Conservation (phyloP, 345 rosid genomes). For the Dovyalis caffra region DNA sequence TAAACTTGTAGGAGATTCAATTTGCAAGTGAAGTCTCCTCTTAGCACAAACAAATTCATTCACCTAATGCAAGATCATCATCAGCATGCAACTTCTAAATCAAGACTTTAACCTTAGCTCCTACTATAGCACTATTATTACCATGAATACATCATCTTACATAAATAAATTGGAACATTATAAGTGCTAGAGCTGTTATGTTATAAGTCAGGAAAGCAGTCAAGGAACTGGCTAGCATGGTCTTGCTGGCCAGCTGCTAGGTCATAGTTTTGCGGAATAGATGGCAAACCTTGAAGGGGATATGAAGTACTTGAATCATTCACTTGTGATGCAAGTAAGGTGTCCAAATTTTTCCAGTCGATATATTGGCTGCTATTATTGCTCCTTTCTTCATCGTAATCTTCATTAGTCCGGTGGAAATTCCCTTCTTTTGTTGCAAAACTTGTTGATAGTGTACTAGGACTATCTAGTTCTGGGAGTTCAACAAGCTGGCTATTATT, state of each 20-base stretch:
- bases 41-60: neutral
- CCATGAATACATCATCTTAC: neutral
- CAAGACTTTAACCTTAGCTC: neutral
- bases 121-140: neutral
- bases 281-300: constrained; percentile 24
- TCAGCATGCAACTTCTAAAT: neutral
- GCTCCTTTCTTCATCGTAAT: constrained; percentile 48
- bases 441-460: constrained; percentile 46
- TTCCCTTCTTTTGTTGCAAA: constrained; percentile 29
- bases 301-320: neutral
- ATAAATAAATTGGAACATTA: neutral
- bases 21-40: neutral
- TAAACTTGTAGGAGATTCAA: neutral
- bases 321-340: constrained; percentile 46
- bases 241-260: constrained; percentile 28
- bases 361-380: constrained; percentile 31
- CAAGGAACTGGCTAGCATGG: constrained; percentile 47
- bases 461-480: constrained; percentile 74
- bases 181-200: neutral
- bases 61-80: neutral
- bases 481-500: constrained; percentile 38
- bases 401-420: constrained; percentile 22
- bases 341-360: constrained; percentile 71
- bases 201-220: constrained; percentile 65
- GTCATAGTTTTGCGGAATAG: constrained; percentile 37